Base-by-base conservation (phyloP, 2,329 filamentous ascomycete species). In the Cercospora zeina region DNA sequence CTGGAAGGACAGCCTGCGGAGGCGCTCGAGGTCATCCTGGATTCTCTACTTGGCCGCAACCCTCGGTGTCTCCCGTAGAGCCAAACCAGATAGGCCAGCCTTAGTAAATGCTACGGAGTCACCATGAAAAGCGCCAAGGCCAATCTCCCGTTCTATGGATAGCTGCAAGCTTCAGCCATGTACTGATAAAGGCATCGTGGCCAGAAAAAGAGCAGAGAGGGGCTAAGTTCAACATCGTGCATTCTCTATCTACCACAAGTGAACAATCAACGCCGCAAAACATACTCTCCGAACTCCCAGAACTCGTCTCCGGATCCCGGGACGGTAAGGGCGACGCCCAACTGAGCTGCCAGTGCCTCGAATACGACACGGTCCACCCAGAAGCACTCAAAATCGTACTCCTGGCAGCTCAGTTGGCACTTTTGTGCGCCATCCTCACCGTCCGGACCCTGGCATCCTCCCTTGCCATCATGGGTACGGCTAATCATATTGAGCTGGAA, bases 341-440 rank as follows among this genome's bases (percentile, higher is more conserved):
- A 21, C 10, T 45, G 39, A 45, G 14, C 39, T 24, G 39, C 39
- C 39, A 45, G 39, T 45, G 39, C 39, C 39, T 45, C 39, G 39
- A 45, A 45, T 16, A 45, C 39, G 39, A 16, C 39, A 45, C 39
- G 39, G 21, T 45, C 39, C 16, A 45, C 39, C 39, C 39, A 45
- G 39, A 45, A 45, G 39, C 39, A 45, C 39, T 45, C 39, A 16
- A 45, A 45, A 45, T 45, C 39, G 39, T 45, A 45, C 39, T 45
- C 39, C 39, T 45, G 39, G 39, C 39, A 45, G 39, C 16, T 45
- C 39, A 16, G 39, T 13, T 45, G 39, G 21, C 39, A 45, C 16
- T 45, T 0, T 19, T 16, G 39, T 45, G 21, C 39, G 19, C 39
- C 39, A 19, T 45, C 39, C 39, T 45, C 39, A 45, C 39, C 39